phyloP scores from a whole-genome alignment of 163 green algal species.

The Chlamydomonas reinhardtii region DNA sequence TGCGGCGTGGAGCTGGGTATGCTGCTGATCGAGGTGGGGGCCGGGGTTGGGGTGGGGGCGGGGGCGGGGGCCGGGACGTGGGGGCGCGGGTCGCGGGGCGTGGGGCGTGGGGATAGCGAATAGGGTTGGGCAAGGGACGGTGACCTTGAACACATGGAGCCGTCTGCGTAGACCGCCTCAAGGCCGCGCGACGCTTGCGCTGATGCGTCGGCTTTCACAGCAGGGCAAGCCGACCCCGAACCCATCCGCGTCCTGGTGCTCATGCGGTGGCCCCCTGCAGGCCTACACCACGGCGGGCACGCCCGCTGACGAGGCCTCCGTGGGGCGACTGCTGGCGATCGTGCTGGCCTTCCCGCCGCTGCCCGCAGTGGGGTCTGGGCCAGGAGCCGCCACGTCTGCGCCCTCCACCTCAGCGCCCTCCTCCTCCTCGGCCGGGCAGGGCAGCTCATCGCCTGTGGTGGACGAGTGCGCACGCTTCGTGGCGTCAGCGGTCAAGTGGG shows the following conservation, averaged over 20 bases:
- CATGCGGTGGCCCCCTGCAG: background rate
- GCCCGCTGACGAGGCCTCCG: background rate
- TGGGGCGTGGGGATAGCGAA: too few relatives aligned
- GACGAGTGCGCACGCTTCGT: conserved; percentile 57
- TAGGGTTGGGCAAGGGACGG: too few relatives aligned
- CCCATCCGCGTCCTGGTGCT: background rate
- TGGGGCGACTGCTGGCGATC: conserved; percentile 39
- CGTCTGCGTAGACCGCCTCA: too few relatives aligned
- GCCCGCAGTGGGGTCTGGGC: background rate
- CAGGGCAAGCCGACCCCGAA: too few relatives aligned
- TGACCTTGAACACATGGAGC: too few relatives aligned
- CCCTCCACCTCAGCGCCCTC: background rate
- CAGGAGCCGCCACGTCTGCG: conserved; percentile 12
- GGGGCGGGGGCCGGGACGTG: background rate
- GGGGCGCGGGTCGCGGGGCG: too few relatives aligned
- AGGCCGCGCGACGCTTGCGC: too few relatives aligned
- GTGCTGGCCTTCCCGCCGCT: conserved; percentile 49
- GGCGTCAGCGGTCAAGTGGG: conserved; percentile 61
- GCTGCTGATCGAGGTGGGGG: conserved; percentile 66
- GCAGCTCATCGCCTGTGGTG: conserved; percentile 44
- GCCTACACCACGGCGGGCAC: background rate
- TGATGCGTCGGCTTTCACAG: too few relatives aligned
- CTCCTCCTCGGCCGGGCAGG: background rate
- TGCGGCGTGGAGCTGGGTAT: conserved; percentile 73
- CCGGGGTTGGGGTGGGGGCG: too few relatives aligned